Evolutionary conservation across 1,284 basidiomycete species (phyloP).

Genomic region (Fistulinella cinereoalba): DNA sequence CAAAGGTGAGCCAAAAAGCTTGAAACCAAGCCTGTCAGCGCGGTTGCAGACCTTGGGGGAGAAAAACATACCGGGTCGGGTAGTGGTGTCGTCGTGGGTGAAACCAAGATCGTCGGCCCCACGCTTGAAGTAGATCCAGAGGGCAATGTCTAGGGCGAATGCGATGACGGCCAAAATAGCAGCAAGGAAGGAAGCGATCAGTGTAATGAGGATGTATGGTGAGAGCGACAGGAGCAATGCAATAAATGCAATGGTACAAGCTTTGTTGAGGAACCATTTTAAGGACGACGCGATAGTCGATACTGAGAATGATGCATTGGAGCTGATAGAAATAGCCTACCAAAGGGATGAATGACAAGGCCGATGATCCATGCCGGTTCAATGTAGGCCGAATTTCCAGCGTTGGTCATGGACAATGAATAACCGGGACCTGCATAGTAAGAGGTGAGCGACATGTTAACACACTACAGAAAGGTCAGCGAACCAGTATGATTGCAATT

Average conservation of each 20-base stretch:
- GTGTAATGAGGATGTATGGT: slow-evolving; percentile 54
- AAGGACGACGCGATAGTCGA: slow-evolving; percentile 8
- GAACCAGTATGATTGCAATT: slow-evolving; percentile 16
- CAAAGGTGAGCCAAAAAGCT: slow-evolving; percentile 77
- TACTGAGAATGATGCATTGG: slow-evolving; percentile 1
- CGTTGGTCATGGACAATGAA: slow-evolving; percentile 34
- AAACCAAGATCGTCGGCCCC: slow-evolving; percentile 51
- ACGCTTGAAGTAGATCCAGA: slow-evolving; percentile 59
- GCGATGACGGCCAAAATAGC: slow-evolving; percentile 63
- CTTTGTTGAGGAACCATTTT: slow-evolving; percentile 35
- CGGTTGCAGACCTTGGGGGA: neutral
- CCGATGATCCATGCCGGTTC: slow-evolving; percentile 67
- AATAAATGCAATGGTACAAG: slow-evolving; percentile 58
- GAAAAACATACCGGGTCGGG: slow-evolving; percentile 53
- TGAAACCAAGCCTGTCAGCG: neutral
- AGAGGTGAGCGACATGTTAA: slow-evolving; percentile 5
- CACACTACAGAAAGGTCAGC: slow-evolving; percentile 11
- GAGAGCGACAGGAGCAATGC: slow-evolving; percentile 64
- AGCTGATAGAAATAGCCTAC: slow-evolving; percentile 39
- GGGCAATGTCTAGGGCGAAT: slow-evolving; percentile 72
- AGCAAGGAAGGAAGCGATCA: slow-evolving; percentile 66
- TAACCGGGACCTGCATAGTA: slow-evolving; percentile 52
- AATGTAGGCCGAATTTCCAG: slow-evolving; percentile 39
- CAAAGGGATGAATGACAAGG: slow-evolving; percentile 69
- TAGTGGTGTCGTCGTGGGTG: slow-evolving; percentile 41